A percentile compares a stretch with the other conserved stretches of the same genome.
Conservation (phyloP, 2,329 filamentous ascomycete genomes). For the Neurospora sp. region DNA sequence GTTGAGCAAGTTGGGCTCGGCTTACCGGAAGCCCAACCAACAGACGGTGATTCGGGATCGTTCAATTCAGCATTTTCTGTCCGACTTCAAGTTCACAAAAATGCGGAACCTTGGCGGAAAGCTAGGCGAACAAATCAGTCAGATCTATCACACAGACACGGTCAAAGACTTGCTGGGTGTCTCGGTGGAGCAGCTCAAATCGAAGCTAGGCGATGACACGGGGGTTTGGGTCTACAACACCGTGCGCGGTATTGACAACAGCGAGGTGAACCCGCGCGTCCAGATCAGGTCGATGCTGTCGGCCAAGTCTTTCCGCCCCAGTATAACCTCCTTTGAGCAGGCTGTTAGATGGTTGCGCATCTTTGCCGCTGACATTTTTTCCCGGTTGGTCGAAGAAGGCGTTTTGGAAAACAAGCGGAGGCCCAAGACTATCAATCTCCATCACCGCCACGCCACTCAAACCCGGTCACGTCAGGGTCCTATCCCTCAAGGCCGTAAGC, state of each 20-base stretch:
- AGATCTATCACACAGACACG: conserved; percentile 71
- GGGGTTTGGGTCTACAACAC: conserved; percentile 78
- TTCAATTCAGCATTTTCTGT: conserved; percentile 69
- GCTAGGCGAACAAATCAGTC: conserved; percentile 75
- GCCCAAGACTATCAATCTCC: conserved; percentile 76
- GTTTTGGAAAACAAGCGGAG: conserved; percentile 78
- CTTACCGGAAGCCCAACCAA: conserved; percentile 83
- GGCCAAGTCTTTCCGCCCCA: conserved; percentile 86
- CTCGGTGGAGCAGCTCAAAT: conserved; percentile 65
- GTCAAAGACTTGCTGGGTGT: conserved; percentile 67
- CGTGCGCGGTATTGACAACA: conserved; percentile 75
- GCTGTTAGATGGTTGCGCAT: conserved; percentile 81
- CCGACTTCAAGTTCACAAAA: conserved; percentile 84
- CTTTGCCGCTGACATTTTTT: conserved; percentile 84
- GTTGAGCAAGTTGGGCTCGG: conserved; percentile 87
- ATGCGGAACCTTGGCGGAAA: conserved; percentile 94
- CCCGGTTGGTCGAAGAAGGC: conserved; percentile 81
- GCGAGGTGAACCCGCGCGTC: conserved; percentile 81
- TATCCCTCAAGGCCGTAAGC: conserved; percentile 64
- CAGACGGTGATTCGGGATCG: conserved; percentile 91
- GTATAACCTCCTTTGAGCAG: conserved; percentile 68
- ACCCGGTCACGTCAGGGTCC: conserved; percentile 65
- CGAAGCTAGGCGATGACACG: conserved; percentile 72
- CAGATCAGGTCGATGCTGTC: conserved; percentile 97
- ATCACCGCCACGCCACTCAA: conserved; percentile 67